Evolutionary conservation across 805 yeast genomes (phyloP), one percentile per base, ranked within the genome.

Genomic region (Teunomyces lycoperdinae): DNA sequence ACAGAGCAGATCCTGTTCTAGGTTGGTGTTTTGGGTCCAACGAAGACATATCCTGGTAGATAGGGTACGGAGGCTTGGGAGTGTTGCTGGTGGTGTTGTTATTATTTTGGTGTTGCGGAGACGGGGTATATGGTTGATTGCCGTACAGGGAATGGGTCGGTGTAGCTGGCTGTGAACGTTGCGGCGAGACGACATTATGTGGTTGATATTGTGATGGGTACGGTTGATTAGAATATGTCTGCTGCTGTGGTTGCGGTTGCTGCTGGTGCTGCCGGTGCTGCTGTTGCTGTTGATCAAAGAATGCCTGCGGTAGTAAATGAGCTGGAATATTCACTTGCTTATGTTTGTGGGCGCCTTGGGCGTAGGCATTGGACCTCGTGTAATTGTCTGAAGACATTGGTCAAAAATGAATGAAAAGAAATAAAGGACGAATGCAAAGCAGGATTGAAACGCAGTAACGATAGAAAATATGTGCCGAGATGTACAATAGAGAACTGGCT

Each of bases 231-330:
- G 11, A 16, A 6, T 30, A 3, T 11, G 41, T 6, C 9, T 26
- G 40, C 13, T 26, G 41, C 14, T 39, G 36, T 29, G 14, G 47
- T 26, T 45, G 47, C 17, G 27, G 47, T 20, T 44, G 47, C 17
- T 32, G 36, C 3, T 34, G 35, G 14, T 26, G 47, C 17, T 32
- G 36, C 3, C 24, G 35, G 14, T 26, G 47, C 17, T 38, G 41
- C 6, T 39, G 38, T 26, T 28, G 47, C 2, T 39, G 47, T 16
- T 27, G 41, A 10, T 44, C 51, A 31, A 48, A 40, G 27, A 46
- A 52, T 6, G 51, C 51, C 45, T 32, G 57, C 6, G 58, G 58
- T 26, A 55, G 42, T 41, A 55, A 50, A 42, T 55, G 58, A 14
- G 52, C 54, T 11, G 58, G 58, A 33, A 55, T 51, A 41, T 45